phyloP scores from a whole-genome alignment of 768 basidiomycete species.

The Pleurotus giganteus region DNA sequence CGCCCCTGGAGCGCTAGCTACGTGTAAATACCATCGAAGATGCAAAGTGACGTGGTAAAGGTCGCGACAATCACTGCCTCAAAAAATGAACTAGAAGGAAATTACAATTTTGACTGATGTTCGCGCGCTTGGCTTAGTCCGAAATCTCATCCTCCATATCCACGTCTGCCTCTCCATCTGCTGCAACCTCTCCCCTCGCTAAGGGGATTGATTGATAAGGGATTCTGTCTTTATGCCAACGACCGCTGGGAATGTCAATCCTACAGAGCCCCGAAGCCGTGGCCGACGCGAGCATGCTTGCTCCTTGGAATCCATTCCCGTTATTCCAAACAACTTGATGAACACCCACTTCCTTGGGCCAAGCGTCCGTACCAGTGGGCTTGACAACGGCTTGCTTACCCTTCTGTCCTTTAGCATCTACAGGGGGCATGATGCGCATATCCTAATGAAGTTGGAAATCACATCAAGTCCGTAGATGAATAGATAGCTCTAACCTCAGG shows the following conservation, averaged over 20 bases:
- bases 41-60: no score
- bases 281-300: conserved; percentile 68
- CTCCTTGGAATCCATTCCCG: conserved; percentile 60
- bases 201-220: conserved; percentile 65
- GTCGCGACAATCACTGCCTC: not conserved
- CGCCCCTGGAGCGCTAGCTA: not conserved
- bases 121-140: no score
- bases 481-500: conserved; percentile 51
- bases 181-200: conserved; percentile 54
- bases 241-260: conserved; percentile 77
- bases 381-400: conserved; percentile 21
- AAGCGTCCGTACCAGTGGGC: conserved; percentile 57
- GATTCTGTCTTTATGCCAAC: conserved; percentile 63
- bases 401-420: not conserved
- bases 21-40: no score
- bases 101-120: not conserved
- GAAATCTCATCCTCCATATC: conserved; percentile 29
- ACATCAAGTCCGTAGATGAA: conserved; percentile 8
- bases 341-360: conserved; percentile 77
- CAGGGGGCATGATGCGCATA: conserved; percentile 25
- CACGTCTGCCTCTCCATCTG: conserved; percentile 38
- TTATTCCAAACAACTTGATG: conserved; percentile 83
- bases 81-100: no score
- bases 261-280: conserved; percentile 85
- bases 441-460: conserved; percentile 25